Evolutionary conservation across 2,329 filamentous ascomycete genomes (phyloP).

Genomic region (Sporothrix humicola): DNA sequence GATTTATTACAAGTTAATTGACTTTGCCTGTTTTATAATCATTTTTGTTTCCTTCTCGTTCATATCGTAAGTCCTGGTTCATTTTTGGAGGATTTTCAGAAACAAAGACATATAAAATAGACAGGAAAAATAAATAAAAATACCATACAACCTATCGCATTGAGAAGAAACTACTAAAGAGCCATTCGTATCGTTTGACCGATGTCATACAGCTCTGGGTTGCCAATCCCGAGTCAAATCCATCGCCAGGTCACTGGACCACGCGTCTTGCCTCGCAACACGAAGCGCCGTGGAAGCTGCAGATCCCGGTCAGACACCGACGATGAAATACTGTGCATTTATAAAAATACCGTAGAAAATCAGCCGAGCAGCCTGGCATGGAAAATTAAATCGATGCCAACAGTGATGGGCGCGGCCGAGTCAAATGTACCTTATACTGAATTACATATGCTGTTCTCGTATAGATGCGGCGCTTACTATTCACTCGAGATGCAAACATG

Average conservation of each 20-base stretch:
- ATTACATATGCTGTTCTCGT: too few species aligned
- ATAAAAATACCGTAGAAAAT: too few species aligned
- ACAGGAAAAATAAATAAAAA: not conserved
- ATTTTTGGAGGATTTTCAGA: not conserved
- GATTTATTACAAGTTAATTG: not conserved
- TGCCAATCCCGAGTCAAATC: not conserved
- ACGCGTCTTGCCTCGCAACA: not conserved
- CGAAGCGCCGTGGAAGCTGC: not conserved
- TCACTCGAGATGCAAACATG: too few species aligned
- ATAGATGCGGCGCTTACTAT: not conserved
- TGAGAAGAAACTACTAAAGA: too few species aligned
- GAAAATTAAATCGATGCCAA: too few species aligned
- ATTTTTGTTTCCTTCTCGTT: not conserved
- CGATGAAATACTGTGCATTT: not conserved
- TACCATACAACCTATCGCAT: not conserved
- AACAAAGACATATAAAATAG: not conserved
- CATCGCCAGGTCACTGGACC: slow-evolving; percentile 18
- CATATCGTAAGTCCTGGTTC: not conserved
- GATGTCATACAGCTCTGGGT: too few species aligned
- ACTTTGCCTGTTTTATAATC: not conserved
- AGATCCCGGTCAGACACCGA: slow-evolving; percentile 24
- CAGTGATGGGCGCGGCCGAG: not conserved
- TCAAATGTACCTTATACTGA: too few species aligned
- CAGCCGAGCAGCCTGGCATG: too few species aligned
- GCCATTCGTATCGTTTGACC: too few species aligned